Base-by-base conservation (phyloP, 2,329 filamentous ascomycete species). In the Remersonia thermophila region DNA sequence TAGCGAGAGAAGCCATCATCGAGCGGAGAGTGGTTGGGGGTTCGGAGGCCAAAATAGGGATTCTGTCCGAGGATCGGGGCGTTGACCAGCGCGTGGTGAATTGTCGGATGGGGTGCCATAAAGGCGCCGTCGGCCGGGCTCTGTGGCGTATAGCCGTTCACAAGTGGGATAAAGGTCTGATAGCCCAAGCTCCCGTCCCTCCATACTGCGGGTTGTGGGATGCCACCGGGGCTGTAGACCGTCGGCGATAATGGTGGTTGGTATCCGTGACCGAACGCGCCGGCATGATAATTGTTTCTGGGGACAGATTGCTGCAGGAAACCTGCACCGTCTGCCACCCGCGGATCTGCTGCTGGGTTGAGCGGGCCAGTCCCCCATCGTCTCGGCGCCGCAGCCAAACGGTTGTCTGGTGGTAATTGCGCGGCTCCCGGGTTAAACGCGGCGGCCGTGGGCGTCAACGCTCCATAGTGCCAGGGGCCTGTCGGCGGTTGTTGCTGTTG, bases 161-260 rank as follows among this genome's bases (percentile, higher is more conserved):
- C 51, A 13, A 56, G 41, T 13, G 52, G 54, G n/a, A 52, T 47
- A 27, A 50, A 48, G 2, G 48, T 41, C 27, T 57, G 54, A 32
- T 57, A 60, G 27, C 50, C 51, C 9, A 55, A 48, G 15, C 51
- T 48, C 4, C 51, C 47, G 16, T 62, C 60, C 18, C 56, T 56
- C 61, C 60, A 65, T 3, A 55, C 43, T 3, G 55, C 50, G 16
- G 54, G 52, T 9, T 59, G 54, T 37, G 57, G 52, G 40, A 60
- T 55, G 11, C 54, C 55, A 12, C 53, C 53, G 15, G 60, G 57
- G 36, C 62, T 60, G 49, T 62, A 64, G 7, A 59, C 52, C 1
- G 59, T 54, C 25, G 58, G 60, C 2, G 57, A 56, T 4, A 58
- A 52, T 2, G 55, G 49, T 16, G 59, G 54, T 23, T 60, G 60